Conservation (phyloP, 192 early-diverging fungal genomes). For the Jimgerdemannia flammicorona region DNA sequence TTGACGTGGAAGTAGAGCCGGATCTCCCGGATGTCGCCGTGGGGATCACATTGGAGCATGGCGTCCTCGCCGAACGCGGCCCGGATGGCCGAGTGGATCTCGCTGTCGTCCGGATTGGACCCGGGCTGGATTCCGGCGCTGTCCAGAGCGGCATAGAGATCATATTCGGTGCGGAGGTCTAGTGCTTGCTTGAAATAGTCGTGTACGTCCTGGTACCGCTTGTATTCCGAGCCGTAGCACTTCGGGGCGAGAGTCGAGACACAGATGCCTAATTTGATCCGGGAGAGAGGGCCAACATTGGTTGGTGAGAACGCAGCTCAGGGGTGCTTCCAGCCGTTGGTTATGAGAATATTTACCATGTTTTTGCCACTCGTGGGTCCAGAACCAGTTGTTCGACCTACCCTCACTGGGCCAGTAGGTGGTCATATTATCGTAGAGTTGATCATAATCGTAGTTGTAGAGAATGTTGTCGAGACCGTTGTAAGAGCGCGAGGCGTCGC, state of each 20-base stretch:
- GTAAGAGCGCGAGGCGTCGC: conserved; percentile 59
- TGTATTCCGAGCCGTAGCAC: conserved; percentile 47
- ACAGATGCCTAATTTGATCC: conserved; percentile 42
- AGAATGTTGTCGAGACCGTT: conserved; percentile 53
- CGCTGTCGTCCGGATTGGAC: conserved; percentile 30
- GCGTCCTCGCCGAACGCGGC: conserved; percentile 34
- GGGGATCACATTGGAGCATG: conserved; percentile 33
- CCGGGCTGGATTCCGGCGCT: conserved; percentile 46
- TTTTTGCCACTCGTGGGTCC: conserved; percentile 80
- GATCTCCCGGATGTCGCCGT: conserved; percentile 39
- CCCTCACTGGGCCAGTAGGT: conserved; percentile 64
- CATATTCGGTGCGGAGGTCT: conserved; percentile 48
- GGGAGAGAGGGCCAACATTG: not conserved
- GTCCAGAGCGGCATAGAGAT: conserved; percentile 48
- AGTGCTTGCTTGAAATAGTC: conserved; percentile 57
- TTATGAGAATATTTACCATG: conserved; percentile 44
- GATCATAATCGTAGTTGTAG: conserved; percentile 29
- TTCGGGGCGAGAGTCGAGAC: conserved; percentile 58
- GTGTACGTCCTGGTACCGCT: conserved; percentile 46
- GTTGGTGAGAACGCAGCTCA: not conserved
- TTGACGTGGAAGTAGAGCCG: conserved; percentile 39
- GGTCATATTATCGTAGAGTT: conserved; percentile 45
- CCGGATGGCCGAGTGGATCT: conserved; percentile 38
- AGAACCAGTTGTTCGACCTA: conserved; percentile 72
- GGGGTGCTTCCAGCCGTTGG: not conserved